A percentile compares a stretch with the other conserved stretches of the same genome.
phyloP scores from a whole-genome alignment of 2,329 filamentous ascomycete species.

The Pseudopithomyces maydicus region DNA sequence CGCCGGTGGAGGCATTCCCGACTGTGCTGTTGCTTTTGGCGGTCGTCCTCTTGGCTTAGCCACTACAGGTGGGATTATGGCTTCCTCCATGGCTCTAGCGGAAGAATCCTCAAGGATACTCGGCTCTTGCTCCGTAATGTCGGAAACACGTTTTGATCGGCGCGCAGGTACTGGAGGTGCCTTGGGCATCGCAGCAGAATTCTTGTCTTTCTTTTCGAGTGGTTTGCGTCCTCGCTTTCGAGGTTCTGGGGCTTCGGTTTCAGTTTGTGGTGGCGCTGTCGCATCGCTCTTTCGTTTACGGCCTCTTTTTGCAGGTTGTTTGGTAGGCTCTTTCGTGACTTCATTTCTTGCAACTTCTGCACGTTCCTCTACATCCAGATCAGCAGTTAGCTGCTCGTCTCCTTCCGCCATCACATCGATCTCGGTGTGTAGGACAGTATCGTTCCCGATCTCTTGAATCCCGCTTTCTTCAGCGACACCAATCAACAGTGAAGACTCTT shows the following conservation, averaged over 20 bases:
- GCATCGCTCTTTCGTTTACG: constrained; percentile 38
- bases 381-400: constrained; percentile 10
- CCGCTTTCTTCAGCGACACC: constrained; percentile 34
- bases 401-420: constrained; percentile 18
- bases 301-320: constrained; percentile 30
- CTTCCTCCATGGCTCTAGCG: constrained; percentile 28
- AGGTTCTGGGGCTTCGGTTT: constrained; percentile 19
- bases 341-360: constrained; percentile 34
- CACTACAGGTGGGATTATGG: constrained; percentile 21
- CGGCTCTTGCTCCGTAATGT: constrained; percentile 35
- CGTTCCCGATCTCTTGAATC: constrained; percentile 33
- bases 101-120: constrained; percentile 28
- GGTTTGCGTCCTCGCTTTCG: constrained; percentile 20
- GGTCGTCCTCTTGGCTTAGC: constrained; percentile 34
- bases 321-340: constrained; percentile 28
- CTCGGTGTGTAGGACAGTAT: constrained; percentile 25
- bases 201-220: constrained; percentile 26
- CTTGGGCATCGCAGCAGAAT: constrained; percentile 7
- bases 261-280: constrained; percentile 21
- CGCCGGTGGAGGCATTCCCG: constrained; percentile 13
- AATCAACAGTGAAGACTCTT: constrained; percentile 27
- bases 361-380: constrained; percentile 19
- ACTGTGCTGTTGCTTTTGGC: constrained; percentile 23
- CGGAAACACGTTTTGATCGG: constrained; percentile 35
- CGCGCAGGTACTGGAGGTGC: constrained; percentile 21